phyloP scores from a whole-genome alignment of 306 rosid genomes.

The Boehmeria nivea region DNA sequence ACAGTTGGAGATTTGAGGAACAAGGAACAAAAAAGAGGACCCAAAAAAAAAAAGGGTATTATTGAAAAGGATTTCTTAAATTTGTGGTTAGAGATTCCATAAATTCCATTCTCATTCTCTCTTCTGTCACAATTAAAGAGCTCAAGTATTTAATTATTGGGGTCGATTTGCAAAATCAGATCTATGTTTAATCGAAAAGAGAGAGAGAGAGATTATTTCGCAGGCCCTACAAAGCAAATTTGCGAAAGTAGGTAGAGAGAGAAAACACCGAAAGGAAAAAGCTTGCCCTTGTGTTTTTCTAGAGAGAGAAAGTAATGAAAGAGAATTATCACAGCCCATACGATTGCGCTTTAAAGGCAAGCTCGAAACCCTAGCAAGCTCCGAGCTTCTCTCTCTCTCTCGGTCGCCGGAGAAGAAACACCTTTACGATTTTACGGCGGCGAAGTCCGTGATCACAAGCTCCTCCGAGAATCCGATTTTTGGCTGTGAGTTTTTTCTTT shows the following conservation, averaged over 20 bases:
- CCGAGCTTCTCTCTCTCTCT: slow-evolving; percentile 7
- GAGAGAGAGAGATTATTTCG: background rate
- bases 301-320: slow-evolving; percentile 2
- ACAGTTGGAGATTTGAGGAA: background rate
- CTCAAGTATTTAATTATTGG: background rate
- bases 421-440: no score
- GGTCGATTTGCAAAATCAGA: background rate
- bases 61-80: background rate
- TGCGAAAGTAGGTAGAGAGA: background rate
- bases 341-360: slow-evolving; percentile 8
- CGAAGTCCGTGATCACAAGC: no score
- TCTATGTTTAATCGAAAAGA: background rate
- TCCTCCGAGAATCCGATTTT: background rate
- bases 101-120: slow-evolving; percentile 6
- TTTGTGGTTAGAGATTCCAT: background rate
- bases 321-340: slow-evolving; percentile 11
- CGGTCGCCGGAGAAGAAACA: no score
- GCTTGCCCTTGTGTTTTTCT: background rate
- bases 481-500: slow-evolving; percentile 4
- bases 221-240: background rate
- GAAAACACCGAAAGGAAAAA: background rate
- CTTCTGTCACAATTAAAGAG: background rate
- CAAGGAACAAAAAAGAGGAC: background rate
- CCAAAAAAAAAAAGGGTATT: background rate
- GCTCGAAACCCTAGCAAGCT: slow-evolving; percentile 37